Evolutionary conservation across 345 rosid genomes (phyloP), one percentile per base, ranked within the genome.

Genomic region (sweet orange (Citrus sinensis)): DNA sequence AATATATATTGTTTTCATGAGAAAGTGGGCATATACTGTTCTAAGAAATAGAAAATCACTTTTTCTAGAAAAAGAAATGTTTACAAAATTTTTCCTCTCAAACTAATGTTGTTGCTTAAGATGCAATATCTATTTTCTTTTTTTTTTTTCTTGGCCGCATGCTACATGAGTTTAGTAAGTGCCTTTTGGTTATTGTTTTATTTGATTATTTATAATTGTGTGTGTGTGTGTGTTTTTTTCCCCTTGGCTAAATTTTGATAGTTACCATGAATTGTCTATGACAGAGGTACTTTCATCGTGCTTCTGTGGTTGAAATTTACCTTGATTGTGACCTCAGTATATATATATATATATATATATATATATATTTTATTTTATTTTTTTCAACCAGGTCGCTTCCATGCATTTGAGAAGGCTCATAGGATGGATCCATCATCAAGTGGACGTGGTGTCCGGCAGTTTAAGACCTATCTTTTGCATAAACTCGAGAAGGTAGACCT

Each of bases 381-480:
- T 54, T 25, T 72, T 37, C 74, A 37, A 82, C 75, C 81, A 97
- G 99, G 99, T 86, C 99, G 98, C 58, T 93, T 92, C 88, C 89
- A 87, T 77, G 99, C 97, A 27, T 88, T 94, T 39, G 99, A 97
- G 90, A 90, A 77, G 83, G 98, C 98, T 87, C 98, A 94, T 79
- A 79, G 3, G 78, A 83, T 83, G 88, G 95, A 94, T 76, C 92
- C 91, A 63, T 71, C 79, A 6, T 83, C 98, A 40, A 73, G 64
- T 65, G 99, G 98, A 78, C 89, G 91, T 14, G 98, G 99, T 37
- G 98, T 93, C 27, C 97, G 94, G 66, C 99, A 97, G 76, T 97
- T 92, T 76, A 97, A 93, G 93, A 94, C 98, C 61, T 91, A 92
- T 82, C 80, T 97, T 62, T 81, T 94, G 83, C 95, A 92, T 74